These are phyloP conservation scores for Acanthochlamys bracteata DNA, from an alignment of 106 monocot species.

Conservation along the genomic window DNA sequence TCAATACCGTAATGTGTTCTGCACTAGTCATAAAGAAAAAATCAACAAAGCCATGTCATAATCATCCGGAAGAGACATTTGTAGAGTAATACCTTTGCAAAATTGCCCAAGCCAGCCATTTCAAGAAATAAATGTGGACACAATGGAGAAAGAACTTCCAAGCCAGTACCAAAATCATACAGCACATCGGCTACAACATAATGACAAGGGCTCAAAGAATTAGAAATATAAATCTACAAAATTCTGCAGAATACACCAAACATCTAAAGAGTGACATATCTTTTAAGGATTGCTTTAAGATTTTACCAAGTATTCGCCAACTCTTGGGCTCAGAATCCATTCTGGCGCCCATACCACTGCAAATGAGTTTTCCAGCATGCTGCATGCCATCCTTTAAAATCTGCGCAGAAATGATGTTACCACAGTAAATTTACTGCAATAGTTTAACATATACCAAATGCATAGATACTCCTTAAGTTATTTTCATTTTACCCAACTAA, in stretches of 20 bases:
- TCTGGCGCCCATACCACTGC: conserved; percentile 92
- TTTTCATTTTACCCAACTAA: conserved; percentile 85
- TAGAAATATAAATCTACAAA: too few species aligned
- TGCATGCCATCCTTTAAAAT: conserved; percentile 98
- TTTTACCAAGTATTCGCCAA: conserved; percentile 90
- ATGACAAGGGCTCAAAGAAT: not conserved
- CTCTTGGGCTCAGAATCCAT: conserved; percentile 99
- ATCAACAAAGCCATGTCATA: not conserved
- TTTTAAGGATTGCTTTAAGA: not conserved
- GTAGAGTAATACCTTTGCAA: conserved; percentile 67
- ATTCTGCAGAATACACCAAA: too few species aligned
- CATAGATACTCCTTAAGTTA: not conserved
- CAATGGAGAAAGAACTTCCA: conserved; percentile 91
- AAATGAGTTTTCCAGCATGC: conserved; percentile 95
- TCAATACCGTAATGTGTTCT: not conserved
- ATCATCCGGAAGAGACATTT: too few species aligned
- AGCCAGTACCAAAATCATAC: conserved; percentile 86
- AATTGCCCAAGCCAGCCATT: conserved; percentile 89
- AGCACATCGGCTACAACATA: conserved; percentile 76
- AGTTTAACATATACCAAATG: not conserved
- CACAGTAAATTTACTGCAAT: not conserved
- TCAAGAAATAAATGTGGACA: conserved; percentile 95
- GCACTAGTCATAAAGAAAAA: not conserved
- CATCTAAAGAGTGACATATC: conserved; percentile 2
- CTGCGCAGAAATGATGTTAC: conserved; percentile 19